These are phyloP conservation scores for Chlamydomonas reinhardtii DNA, from an alignment of 163 green algal genomes.

Conservation along the genomic window DNA sequence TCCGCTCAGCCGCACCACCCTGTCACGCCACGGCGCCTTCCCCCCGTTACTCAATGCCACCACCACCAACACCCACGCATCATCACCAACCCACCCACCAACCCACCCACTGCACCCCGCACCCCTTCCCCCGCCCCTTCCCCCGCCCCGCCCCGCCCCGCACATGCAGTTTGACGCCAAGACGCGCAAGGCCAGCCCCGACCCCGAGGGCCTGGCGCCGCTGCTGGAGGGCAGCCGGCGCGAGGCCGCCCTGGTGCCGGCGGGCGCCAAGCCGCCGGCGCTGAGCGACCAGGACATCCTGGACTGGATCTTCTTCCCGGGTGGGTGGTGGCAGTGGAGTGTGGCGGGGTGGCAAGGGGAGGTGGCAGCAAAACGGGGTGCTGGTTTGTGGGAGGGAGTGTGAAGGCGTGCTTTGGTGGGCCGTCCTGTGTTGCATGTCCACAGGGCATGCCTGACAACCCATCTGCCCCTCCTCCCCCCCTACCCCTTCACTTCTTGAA, in stretches of 20 bases:
- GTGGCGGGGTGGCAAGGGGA: background rate
- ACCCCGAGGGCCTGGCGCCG: slow-evolving; percentile 73
- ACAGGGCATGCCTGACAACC: background rate
- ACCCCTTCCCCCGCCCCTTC: no score
- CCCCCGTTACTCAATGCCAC: no score
- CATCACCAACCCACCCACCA: no score
- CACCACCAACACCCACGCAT: no score
- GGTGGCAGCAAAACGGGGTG: no score
- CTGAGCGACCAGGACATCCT: slow-evolving; percentile 86
- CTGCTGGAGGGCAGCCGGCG: slow-evolving; percentile 75
- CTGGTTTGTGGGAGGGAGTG: background rate
- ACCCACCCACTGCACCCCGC: no score
- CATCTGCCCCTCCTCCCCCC: background rate
- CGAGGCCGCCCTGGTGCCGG: slow-evolving; percentile 61
- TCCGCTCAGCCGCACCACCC: no score
- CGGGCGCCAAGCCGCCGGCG: slow-evolving; percentile 57
- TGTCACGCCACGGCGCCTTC: no score
- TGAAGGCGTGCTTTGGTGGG: no score
- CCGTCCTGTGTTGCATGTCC: no score
- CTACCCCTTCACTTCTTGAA: background rate
- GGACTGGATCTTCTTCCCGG: slow-evolving; percentile 98
- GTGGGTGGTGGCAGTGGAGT: slow-evolving; percentile 49
- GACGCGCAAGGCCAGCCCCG: slow-evolving; percentile 66
- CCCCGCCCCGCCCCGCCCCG: no score
- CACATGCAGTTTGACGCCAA: slow-evolving; percentile 68